Conservation (phyloP, 495 filamentous ascomycete species). For the Cladorrhinum samala region DNA sequence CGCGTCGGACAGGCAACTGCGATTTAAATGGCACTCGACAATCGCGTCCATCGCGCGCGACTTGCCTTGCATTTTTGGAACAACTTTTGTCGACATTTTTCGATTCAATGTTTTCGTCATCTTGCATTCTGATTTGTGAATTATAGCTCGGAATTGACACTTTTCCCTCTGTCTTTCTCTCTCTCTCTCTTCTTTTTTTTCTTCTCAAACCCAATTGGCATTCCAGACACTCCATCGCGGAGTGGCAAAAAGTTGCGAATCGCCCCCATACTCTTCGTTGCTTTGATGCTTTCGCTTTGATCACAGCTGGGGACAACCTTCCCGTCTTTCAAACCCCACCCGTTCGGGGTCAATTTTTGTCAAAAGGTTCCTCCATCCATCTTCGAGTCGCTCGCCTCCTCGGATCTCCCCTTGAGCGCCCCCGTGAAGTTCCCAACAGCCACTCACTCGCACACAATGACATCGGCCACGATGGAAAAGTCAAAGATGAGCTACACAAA, state of each 20-base stretch:
- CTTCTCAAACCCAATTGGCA: not conserved
- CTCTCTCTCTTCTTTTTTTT: not conserved
- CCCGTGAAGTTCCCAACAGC: constrained; percentile 39
- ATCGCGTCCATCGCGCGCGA: constrained; percentile 20
- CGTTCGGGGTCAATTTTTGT: too few relatives aligned
- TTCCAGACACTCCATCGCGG: not conserved
- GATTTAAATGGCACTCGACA: constrained; percentile 8
- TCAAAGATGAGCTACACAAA: constrained; percentile 33
- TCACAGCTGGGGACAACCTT: not conserved
- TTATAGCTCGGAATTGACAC: not conserved
- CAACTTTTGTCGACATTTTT: not conserved
- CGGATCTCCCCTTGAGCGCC: too few relatives aligned
- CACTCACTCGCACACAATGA: constrained; percentile 15
- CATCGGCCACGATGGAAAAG: constrained; percentile 5
- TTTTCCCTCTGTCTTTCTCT: not conserved
- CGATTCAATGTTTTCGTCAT: not conserved
- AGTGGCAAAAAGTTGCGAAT: not conserved
- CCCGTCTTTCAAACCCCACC: not conserved
- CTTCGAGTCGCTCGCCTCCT: too few relatives aligned
- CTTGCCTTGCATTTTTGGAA: constrained; percentile 13
- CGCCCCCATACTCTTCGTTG: not conserved
- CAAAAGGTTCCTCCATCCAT: too few relatives aligned
- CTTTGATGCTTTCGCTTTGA: too few relatives aligned
- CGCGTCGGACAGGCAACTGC: constrained; percentile 7
- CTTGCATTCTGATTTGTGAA: not conserved